Percentiles rank a stretch among this genome's conserved stretches.
Conservation (phyloP, 1,284 basidiomycete genomes). For the Tausonia pullulans region DNA sequence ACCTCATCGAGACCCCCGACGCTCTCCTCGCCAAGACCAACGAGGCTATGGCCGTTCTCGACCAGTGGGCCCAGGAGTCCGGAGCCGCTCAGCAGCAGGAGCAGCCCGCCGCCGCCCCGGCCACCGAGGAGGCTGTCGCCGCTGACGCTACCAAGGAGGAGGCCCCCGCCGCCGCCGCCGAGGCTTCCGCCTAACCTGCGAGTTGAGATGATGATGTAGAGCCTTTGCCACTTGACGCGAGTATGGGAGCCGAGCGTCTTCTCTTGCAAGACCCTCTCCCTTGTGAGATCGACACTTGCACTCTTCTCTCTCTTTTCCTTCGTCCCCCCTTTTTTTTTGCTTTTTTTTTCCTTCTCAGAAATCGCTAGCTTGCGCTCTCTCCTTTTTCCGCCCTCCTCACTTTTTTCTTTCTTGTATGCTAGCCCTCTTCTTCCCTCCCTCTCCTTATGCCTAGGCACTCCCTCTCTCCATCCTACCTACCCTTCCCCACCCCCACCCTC, state of each 20-base stretch:
- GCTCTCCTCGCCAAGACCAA: slow-evolving; percentile 76
- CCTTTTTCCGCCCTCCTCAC: background rate
- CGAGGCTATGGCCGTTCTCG: slow-evolving; percentile 56
- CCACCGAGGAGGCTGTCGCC: slow-evolving; percentile 10
- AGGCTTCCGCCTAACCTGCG: background rate
- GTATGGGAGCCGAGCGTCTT: too few relatives aligned
- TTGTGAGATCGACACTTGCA: background rate
- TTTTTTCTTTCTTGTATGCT: background rate
- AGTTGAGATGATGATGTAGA: background rate
- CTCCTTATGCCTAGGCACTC: too few relatives aligned
- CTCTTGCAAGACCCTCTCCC: background rate
- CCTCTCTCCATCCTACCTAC: too few relatives aligned
- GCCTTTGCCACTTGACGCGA: too few relatives aligned
- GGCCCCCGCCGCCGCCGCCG: background rate
- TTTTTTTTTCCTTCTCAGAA: background rate
- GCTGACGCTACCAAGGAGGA: background rate
- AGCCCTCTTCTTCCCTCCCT: background rate
- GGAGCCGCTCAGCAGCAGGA: slow-evolving; percentile 16
- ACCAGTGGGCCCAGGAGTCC: slow-evolving; percentile 33
- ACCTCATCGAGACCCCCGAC: slow-evolving; percentile 67
- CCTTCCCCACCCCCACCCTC: too few relatives aligned
- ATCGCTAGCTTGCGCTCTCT: background rate
- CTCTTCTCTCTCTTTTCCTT: background rate
- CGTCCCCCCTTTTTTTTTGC: background rate
- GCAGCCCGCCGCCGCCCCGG: slow-evolving; percentile 17